phyloP scores from a whole-genome alignment of 768 basidiomycete species.

The Boletus speciosus region DNA sequence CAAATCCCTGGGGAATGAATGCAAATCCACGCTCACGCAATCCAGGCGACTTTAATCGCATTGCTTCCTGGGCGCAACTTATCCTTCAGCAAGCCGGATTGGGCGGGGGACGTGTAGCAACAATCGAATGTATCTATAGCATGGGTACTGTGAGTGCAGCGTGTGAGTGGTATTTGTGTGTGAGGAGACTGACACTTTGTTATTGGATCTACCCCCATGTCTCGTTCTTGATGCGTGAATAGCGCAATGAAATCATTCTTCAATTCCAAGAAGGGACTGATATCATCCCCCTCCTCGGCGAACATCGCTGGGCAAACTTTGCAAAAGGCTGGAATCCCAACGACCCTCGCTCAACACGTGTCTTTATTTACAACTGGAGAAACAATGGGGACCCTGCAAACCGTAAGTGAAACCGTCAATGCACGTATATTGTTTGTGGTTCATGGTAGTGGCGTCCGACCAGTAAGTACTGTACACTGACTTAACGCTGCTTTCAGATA shows the following conservation, averaged over 20 bases:
- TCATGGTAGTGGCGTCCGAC: background rate
- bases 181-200: background rate
- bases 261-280: slow-evolving; percentile 24
- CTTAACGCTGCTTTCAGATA: slow-evolving; percentile 13
- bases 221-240: background rate
- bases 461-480: background rate
- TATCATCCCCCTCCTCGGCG: slow-evolving; percentile 27
- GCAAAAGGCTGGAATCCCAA: background rate
- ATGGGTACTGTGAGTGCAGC: slow-evolving; percentile 31
- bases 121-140: slow-evolving; percentile 23
- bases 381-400: slow-evolving; percentile 30
- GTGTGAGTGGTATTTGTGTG: background rate
- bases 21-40: slow-evolving; percentile 2
- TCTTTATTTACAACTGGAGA: slow-evolving; percentile 31
- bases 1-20: slow-evolving; percentile 23
- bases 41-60: slow-evolving; percentile 16
- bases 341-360: slow-evolving; percentile 15
- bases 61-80: slow-evolving; percentile 25
- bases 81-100: slow-evolving; percentile 22
- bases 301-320: slow-evolving; percentile 24
- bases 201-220: background rate
- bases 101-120: slow-evolving; percentile 6
- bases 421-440: background rate
- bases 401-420: slow-evolving; percentile 18
- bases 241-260: slow-evolving; percentile 31